Evolutionary conservation across 768 basidiomycete species (phyloP).

Genomic region (Holtermanniella nyarrowii): DNA sequence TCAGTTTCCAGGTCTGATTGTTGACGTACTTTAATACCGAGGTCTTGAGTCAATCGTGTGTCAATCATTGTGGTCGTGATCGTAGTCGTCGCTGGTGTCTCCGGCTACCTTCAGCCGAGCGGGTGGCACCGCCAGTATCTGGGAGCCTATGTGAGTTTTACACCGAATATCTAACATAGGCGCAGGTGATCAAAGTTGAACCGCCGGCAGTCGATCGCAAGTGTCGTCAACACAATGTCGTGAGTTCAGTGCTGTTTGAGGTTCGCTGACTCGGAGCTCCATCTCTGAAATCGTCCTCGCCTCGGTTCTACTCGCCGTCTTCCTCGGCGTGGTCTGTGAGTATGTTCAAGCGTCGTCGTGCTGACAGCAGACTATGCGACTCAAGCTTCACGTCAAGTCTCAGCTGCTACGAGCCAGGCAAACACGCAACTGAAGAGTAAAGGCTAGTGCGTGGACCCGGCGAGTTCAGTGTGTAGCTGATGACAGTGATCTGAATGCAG

Average conservation of each 20-base stretch:
- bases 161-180: background rate
- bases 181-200: background rate
- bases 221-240: slow-evolving; percentile 6
- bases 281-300: slow-evolving; percentile 24
- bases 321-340: slow-evolving; percentile 30
- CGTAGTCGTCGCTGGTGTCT: background rate
- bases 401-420: background rate
- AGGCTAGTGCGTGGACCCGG: background rate
- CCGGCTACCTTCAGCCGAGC: background rate
- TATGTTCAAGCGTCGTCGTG: background rate
- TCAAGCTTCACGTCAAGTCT: background rate
- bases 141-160: too few species aligned
- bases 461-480: background rate
- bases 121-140: too few species aligned
- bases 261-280: slow-evolving; percentile 8
- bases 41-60: slow-evolving; percentile 20
- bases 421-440: background rate
- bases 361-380: background rate
- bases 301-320: slow-evolving; percentile 17
- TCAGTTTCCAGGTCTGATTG: background rate
- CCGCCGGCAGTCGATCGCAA: background rate
- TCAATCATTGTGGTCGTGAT: slow-evolving; percentile 18
- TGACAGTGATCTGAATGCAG: slow-evolving; percentile 2
- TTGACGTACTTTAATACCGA: slow-evolving; percentile 25
- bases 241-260: background rate